Evolutionary conservation across 2,329 filamentous ascomycete species (phyloP), one percentile per base, ranked within the genome.

Genomic region (Sporothrix phasma): DNA sequence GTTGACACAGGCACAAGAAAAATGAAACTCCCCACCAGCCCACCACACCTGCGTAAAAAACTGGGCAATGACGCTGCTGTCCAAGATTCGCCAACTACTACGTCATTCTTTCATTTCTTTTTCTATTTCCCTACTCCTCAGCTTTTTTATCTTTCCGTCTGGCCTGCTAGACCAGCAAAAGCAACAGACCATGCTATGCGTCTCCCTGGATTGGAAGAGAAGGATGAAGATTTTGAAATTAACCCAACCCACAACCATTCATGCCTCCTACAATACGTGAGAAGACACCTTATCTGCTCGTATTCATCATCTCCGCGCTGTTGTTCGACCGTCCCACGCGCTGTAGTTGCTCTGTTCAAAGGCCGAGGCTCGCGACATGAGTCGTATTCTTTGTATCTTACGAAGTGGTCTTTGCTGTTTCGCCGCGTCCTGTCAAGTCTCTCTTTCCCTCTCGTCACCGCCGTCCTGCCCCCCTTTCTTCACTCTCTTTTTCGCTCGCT

Each of bases 21-120:
- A 46, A 19, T 46, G 31, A 34, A 34, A 6, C 6, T 34, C 6
- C 31, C 31, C 31, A 34, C 31, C 31, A 58, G n/a, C 51, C 51
- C 51, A 39, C 51, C 19, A 39, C 51, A 39, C 31, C 51, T 19
- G 34, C 22, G 45, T 11, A 41, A 43, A 26, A 60, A 62, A 62
- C 46, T 54, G 60, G 60, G 60, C 54, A 59, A 62, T 43, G 60
- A 41, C 60, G 60, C 60, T 54, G 31, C 19, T 8, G 29, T 53
- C 60, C 60, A 62, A 53, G 60, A 53, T 62, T 61, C 59, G 34
- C 3, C 31, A 26, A 17, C 8, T 13, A 34, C 60, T 53, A 62
- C 60, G 60, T 62, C 60, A 62, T 62, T 43, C 37, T 31, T 45
- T 61, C 43, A 17, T 4, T 37, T 49, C 19, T 19, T 49, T 61